Evolutionary conservation across 495 filamentous ascomycete species (phyloP), one percentile per base, ranked within the genome.

Genomic region (Penicillium pancosmium): DNA sequence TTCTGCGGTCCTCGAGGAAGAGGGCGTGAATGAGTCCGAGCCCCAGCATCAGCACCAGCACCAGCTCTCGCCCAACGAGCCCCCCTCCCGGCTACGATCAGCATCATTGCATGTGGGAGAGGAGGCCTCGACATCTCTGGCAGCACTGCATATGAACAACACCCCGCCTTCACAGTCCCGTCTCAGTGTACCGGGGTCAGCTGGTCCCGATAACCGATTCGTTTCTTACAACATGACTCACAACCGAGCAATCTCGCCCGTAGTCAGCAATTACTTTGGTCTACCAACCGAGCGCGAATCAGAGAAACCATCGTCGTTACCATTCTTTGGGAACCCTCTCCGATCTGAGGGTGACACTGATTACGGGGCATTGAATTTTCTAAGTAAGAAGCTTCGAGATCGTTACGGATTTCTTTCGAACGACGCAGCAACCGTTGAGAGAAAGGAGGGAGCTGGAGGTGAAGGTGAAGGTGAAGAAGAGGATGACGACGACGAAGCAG

Each of bases 311-410:
- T 72, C 66, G 12, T 73, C 70, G 9, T 65, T 66, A 21, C 77
- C 72, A 51, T 68, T 74, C 44, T 78, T 77, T 69, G 65, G 71
- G 59, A 25, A 73, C 68, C 44, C 67, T 44, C 47, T 63, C 43
- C 55, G 67, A 36, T 61, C 73, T 72, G 56, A 72, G 34, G 70
- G 73, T 16, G 81, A 80, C 11, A 78, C 78, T 2, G 84, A 84
- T n/a, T 81, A 84, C 44, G 82, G 83, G 21, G 78, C 68, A 12
- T 72, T 60, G 82, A 89, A 57, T 60, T 91, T 55, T 78, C 80
- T 56, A 83, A 86, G 87, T 40, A 75, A 81, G 27, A 80, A 78
- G 56, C 70, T 80, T 18, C 73, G 76, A 35, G 78, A 78, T 56
- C 62, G 72, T 55, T 73, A 76, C 67, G 65, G 75, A 44, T 71